phyloP scores from a whole-genome alignment of 1,284 basidiomycete genomes.

The Tausonia pullulans region DNA sequence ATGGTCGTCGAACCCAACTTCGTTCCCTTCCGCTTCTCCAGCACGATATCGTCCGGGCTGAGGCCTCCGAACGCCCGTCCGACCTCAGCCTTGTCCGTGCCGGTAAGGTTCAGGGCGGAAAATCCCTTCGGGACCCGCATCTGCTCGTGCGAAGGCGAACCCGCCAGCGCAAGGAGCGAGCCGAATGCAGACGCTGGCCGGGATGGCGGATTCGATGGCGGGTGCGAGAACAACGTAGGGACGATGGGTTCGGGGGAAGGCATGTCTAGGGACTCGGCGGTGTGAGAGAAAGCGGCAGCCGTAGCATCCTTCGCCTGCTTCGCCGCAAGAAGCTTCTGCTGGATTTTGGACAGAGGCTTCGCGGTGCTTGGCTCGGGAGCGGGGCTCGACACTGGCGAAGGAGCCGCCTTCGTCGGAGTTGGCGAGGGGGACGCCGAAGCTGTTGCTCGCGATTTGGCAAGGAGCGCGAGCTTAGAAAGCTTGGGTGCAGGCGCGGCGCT shows the following conservation, averaged over 20 bases:
- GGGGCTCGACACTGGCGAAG: too few species aligned
- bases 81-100: constrained; percentile 6
- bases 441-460: constrained; percentile 24
- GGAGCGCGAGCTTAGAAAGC: constrained; percentile 39
- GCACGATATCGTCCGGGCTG: constrained; percentile 44
- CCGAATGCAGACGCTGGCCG: neutral
- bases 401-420: constrained; percentile 4
- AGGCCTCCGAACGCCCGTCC: constrained; percentile 28
- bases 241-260: neutral
- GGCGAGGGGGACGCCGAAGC: constrained; percentile 10
- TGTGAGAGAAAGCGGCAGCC: constrained; percentile 19
- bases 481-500: constrained; percentile 11
- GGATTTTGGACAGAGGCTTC: constrained; percentile 42
- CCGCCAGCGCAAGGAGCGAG: neutral
- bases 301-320: constrained; percentile 24
- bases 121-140: neutral
- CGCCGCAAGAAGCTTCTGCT: constrained; percentile 37
- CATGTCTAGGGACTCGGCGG: too few species aligned
- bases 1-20: constrained; percentile 21
- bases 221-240: neutral
- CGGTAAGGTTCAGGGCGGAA: neutral
- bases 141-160: too few species aligned
- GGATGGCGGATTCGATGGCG: too few species aligned
- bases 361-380: neutral
- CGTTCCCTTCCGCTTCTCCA: constrained; percentile 39